These are phyloP conservation scores for Antarctomyces pellizariae DNA, from an alignment of 495 filamentous ascomycete genomes.

Conservation along the genomic window DNA sequence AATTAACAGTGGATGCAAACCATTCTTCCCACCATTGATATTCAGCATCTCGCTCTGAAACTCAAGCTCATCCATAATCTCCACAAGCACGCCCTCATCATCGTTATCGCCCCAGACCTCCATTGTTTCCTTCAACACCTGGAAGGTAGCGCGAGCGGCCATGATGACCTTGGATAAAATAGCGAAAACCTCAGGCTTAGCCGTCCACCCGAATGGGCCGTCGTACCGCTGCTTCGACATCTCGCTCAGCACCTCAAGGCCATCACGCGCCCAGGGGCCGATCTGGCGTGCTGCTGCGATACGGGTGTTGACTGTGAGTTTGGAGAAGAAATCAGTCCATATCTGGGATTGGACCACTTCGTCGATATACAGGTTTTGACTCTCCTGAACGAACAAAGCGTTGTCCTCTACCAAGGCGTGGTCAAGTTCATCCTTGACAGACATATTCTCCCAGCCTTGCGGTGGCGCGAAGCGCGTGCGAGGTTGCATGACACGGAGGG, in stretches of 20 bases:
- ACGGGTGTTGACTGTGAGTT: conserved; percentile 7
- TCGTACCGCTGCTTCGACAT: conserved; percentile 22
- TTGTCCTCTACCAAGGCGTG: conserved; percentile 35
- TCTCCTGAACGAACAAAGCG: conserved; percentile 65
- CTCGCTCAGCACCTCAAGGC: conserved; percentile 24
- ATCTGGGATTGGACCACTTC: conserved; percentile 40
- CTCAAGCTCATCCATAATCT: too few species aligned
- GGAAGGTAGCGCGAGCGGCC: conserved; percentile 17
- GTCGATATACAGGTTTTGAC: conserved; percentile 78
- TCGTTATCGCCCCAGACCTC: too few species aligned
- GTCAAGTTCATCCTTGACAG: conserved; percentile 23
- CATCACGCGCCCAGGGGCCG: conserved; percentile 30
- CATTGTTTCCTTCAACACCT: too few species aligned
- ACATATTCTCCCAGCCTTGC: conserved; percentile 2
- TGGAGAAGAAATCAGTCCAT: conserved; percentile 31
- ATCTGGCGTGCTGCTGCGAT: conserved; percentile 10
- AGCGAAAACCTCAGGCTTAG: conserved; percentile 46
- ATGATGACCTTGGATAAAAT: conserved; percentile 36
- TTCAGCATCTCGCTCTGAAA: too few species aligned
- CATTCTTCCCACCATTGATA: too few species aligned
- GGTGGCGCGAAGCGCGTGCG: too few species aligned
- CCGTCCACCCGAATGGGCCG: conserved; percentile 49
- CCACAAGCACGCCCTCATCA: too few species aligned
- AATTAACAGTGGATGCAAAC: too few species aligned
- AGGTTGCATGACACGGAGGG: too few species aligned